Base-by-base conservation (phyloP, 2,329 filamentous ascomycete genomes). In the Colletotrichum siamense region DNA sequence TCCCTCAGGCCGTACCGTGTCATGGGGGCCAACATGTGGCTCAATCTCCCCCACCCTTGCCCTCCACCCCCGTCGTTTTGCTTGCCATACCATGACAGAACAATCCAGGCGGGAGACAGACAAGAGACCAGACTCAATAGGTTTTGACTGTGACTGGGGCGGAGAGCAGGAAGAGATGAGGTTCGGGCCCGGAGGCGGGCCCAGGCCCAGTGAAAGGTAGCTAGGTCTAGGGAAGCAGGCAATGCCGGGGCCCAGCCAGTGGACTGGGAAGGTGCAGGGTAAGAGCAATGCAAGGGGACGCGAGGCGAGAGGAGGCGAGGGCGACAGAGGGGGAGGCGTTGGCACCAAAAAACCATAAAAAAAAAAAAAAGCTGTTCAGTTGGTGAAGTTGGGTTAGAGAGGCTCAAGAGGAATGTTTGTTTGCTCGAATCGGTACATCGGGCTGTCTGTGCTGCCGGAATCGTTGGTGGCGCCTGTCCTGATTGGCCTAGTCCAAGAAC, bases 371-470 rank as follows among this genome's bases (percentile, higher is more conserved):
- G 44, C 44, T 22, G n/a, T 52, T 52, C 44, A 13, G 44, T 52
- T 52, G 44, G 44, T 52, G 44, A 52, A 52, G 44, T 52, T 52
- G 44, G 44, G 44, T 22, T 12, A 52, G n/a, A 52, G 44, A 65
- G 28, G n/a, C 44, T 52, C 44, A 52, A 22, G 44, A 49, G 44
- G 44, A 52, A 52, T 77, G 75, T 71, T 62, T 75, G 75, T 75
- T 75, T 76, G 70, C 73, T 68, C 26, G 28, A 62, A 62, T 32
- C 28, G 18, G 57, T 28, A 61, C 26, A 61, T 61, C 16, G 26
- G 22, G 28, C 26, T 39, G 30, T 30, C 39, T 39, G 26, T 44
- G 75, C 72, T 78, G 62, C 77, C 77, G 76, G 76, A 78, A 74
- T 63, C 67, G 76, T 74, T 73, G 73, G 77, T 76, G 69, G 68